These are phyloP conservation scores for Geotrichum europaeum DNA, from an alignment of 1,139 yeast genomes.

Conservation along the genomic window DNA sequence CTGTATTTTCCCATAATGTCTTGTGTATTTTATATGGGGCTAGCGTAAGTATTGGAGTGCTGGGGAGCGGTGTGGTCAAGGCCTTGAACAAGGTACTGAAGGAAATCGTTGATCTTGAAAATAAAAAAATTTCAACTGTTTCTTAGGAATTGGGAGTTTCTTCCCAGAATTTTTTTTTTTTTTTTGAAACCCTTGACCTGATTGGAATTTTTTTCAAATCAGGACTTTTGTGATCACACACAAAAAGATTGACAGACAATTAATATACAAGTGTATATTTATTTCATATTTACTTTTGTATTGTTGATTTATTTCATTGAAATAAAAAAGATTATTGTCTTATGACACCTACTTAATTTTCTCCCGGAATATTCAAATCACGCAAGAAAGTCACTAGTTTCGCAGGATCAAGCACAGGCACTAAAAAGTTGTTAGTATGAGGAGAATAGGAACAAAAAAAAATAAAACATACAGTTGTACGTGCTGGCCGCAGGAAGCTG, in stretches of 20 bases:
- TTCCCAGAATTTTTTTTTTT: not conserved
- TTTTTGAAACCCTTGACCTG: not conserved
- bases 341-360: not conserved
- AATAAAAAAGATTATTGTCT: not conserved
- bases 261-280: too few relatives aligned
- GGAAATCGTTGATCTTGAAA: not conserved
- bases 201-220: not conserved
- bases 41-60: not conserved
- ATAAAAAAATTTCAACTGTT: constrained; percentile 5
- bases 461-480: constrained; percentile 23
- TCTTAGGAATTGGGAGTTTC: constrained; percentile 6
- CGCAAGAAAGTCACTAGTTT: constrained; percentile 8
- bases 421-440: not conserved
- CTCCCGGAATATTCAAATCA: constrained; percentile 5
- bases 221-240: not conserved
- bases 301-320: not conserved
- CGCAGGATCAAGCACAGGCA: constrained; percentile 25
- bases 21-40: not conserved
- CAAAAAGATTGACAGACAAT: not conserved
- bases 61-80: not conserved
- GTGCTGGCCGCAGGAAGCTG: constrained; percentile 31
- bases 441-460: not conserved
- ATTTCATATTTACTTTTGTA: too few relatives aligned
- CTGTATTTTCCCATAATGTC: constrained; percentile 70
- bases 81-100: not conserved